phyloP scores from a whole-genome alignment of 2,329 filamentous ascomycete genomes.

The Aspergillus sp. region DNA sequence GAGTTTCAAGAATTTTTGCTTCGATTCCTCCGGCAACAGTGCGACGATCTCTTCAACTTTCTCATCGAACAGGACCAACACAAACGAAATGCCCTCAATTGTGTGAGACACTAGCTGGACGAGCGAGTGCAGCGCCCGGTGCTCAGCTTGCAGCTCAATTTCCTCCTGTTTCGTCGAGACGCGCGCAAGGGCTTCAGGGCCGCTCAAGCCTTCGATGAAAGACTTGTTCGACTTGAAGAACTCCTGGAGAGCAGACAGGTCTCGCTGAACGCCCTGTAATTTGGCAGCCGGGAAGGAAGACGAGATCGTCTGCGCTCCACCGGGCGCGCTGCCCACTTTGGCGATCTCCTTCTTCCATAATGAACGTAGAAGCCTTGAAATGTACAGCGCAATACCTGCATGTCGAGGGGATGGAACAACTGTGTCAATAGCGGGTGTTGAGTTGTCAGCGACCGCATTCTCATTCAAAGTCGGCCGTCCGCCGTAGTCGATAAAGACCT shows the following conservation, averaged over 20 bases:
- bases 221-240: slow-evolving; percentile 88
- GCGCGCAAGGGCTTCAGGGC: slow-evolving; percentile 80
- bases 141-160: slow-evolving; percentile 88
- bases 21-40: slow-evolving; percentile 71
- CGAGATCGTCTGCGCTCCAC: slow-evolving; percentile 65
- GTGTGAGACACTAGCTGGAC: slow-evolving; percentile 86
- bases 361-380: slow-evolving; percentile 83
- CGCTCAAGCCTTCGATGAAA: slow-evolving; percentile 92
- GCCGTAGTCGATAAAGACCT: slow-evolving; percentile 89
- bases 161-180: slow-evolving; percentile 86
- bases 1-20: slow-evolving; percentile 72
- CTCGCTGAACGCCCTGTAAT: slow-evolving; percentile 76
- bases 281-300: slow-evolving; percentile 72
- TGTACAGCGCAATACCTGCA: slow-evolving; percentile 83
- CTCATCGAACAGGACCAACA: slow-evolving; percentile 93
- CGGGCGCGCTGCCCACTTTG: slow-evolving; percentile 56
- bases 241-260: slow-evolving; percentile 74
- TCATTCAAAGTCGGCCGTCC: slow-evolving; percentile 85
- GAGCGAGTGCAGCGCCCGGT: slow-evolving; percentile 86
- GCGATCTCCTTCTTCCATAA: slow-evolving; percentile 86
- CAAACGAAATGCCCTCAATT: slow-evolving; percentile 95
- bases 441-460: slow-evolving; percentile 66
- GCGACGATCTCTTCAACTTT: slow-evolving; percentile 84
- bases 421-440: slow-evolving; percentile 73
- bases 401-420: slow-evolving; percentile 88